These are phyloP conservation scores for Globisporangium mamillatum DNA, from an alignment of 352 stramenopile genomes.

Conservation along the genomic window DNA sequence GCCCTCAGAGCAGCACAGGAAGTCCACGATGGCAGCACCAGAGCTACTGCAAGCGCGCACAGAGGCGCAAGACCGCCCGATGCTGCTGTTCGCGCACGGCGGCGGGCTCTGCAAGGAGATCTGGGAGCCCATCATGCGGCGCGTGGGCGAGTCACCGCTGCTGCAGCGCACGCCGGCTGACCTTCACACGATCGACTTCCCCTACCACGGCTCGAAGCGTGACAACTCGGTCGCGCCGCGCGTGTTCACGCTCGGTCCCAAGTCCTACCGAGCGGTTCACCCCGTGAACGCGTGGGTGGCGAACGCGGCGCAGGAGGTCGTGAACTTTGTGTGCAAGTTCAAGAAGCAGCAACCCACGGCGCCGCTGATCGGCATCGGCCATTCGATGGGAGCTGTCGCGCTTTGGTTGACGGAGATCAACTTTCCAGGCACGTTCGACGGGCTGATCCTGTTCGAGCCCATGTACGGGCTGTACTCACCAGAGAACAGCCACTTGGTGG, in stretches of 20 bases:
- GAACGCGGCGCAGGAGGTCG: constrained; percentile 17
- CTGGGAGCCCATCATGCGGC: constrained; percentile 45
- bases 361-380: constrained; percentile 48
- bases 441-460: constrained; percentile 42
- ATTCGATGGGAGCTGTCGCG: constrained; percentile 42
- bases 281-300: constrained; percentile 30
- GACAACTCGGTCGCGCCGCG: constrained; percentile 29
- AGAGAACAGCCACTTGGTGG: constrained; percentile 17
- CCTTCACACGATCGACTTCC: constrained; percentile 43
- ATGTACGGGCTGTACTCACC: constrained; percentile 25
- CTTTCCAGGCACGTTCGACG: constrained; percentile 37
- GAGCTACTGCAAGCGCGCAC: too few relatives aligned
- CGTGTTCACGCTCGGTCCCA: constrained; percentile 11
- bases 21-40: too few relatives aligned
- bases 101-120: constrained; percentile 43
- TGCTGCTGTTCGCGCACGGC: constrained; percentile 49
- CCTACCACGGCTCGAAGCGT: constrained; percentile 41
- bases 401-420: constrained; percentile 37
- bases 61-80: constrained; percentile 4
- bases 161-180: constrained; percentile 18
- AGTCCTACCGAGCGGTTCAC: constrained; percentile 31
- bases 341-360: constrained; percentile 9
- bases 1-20: too few relatives aligned
- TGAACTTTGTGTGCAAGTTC: constrained; percentile 17
- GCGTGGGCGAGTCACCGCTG: constrained; percentile 27